These are phyloP conservation scores for Torulaspora maleeae DNA, from an alignment of 805 yeast genomes.

Conservation along the genomic window DNA sequence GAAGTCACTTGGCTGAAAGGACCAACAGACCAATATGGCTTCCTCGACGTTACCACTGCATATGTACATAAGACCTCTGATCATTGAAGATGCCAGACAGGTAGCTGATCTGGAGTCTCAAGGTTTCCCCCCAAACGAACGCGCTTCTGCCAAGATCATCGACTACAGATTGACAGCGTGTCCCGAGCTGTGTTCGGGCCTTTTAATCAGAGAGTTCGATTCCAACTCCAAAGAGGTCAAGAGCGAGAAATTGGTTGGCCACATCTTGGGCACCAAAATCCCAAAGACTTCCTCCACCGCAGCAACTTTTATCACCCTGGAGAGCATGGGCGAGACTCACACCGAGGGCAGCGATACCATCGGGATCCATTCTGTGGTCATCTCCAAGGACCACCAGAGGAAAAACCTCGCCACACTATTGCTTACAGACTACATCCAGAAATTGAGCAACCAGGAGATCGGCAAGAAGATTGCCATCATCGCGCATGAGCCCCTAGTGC, in stretches of 20 bases:
- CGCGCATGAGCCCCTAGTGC: slow-evolving; percentile 62
- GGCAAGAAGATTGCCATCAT: slow-evolving; percentile 73
- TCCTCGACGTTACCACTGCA: slow-evolving; percentile 49
- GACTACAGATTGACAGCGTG: slow-evolving; percentile 70
- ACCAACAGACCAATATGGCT: slow-evolving; percentile 4
- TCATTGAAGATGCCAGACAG: slow-evolving; percentile 65
- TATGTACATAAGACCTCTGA: slow-evolving; percentile 69
- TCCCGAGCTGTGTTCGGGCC: slow-evolving; percentile 87
- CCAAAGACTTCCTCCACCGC: slow-evolving; percentile 15
- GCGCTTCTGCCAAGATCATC: slow-evolving; percentile 59
- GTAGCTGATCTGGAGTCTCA: slow-evolving; percentile 55
- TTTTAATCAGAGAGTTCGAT: slow-evolving; percentile 67
- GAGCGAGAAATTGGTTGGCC: slow-evolving; percentile 66
- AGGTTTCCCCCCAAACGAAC: slow-evolving; percentile 68
- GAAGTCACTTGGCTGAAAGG: background rate
- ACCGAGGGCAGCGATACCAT: slow-evolving; percentile 66
- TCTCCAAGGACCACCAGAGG: slow-evolving; percentile 74
- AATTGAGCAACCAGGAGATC: slow-evolving; percentile 78
- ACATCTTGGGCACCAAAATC: slow-evolving; percentile 73
- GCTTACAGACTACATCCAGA: slow-evolving; percentile 85
- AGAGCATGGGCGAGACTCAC: slow-evolving; percentile 47
- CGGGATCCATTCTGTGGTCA: slow-evolving; percentile 78
- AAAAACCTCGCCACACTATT: slow-evolving; percentile 77
- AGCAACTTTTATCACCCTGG: slow-evolving; percentile 26
- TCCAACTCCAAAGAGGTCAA: slow-evolving; percentile 38